Evolutionary conservation across 2,329 filamentous ascomycete genomes (phyloP), one percentile per base, ranked within the genome.

Genomic region (Botrytis squamosa): DNA sequence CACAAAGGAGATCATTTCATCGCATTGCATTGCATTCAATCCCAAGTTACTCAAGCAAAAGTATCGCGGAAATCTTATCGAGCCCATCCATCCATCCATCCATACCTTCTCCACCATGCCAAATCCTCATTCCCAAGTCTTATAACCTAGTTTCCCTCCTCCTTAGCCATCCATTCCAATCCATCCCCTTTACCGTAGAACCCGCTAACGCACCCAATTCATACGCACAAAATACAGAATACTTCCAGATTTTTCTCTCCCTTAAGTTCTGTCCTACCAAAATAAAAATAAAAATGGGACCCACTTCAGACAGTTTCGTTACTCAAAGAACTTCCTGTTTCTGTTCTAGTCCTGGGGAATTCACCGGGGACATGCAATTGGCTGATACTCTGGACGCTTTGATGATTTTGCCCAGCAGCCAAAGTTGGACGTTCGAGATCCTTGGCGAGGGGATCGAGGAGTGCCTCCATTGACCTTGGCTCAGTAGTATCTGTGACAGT

Each of bases 321-420:
- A 60, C 62, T 44, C 29, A 72, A 67, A 40, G 62, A 44, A 46
- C 42, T 68, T 49, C 29, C 40, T 42, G 64, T 38, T 12, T 74
- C 68, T 44, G 55, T 52, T 42, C 36, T 67, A 16, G 20, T 46
- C 52, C 62, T 75, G 4, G 80, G 80, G 72, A 73, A 81, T 63
- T 80, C 80, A 4, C 80, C 80, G 4, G 80, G 80, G 59, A 81
- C 76, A 74, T 81, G 80, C 22, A 81, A 75, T 55, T 81, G 77
- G 36, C 76, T 78, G 46, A 81, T 78, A 63, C 77, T 80, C 59
- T 75, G 70, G 9, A 76, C 77, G 62, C 78, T 80, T 18, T 76
- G 67, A 72, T 80, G 77, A 49, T 77, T 79, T 52, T 78, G 76
- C 25, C 76, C 77, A 20, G 76, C 75, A 40, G 77, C 75, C 20